These are phyloP conservation scores for Periconia sp. DNA, from an alignment of 2,329 filamentous ascomycete species.

Conservation along the genomic window DNA sequence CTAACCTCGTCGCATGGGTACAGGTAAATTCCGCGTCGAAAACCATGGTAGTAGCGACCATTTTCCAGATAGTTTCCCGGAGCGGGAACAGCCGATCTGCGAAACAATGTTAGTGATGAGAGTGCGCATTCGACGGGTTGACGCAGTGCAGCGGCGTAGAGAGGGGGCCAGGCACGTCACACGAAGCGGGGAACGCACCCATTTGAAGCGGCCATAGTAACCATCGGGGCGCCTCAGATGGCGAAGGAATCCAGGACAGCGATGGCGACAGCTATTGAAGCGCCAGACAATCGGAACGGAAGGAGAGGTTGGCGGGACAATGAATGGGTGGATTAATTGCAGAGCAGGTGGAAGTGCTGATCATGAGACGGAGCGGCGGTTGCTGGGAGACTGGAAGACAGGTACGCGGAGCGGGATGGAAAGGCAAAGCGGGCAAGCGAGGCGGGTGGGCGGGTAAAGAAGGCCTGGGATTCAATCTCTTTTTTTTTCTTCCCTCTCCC, in stretches of 20 bases:
- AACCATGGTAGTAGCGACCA: conserved; percentile 70
- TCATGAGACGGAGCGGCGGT: conserved; percentile 1
- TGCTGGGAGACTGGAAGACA: background rate
- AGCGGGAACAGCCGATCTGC: conserved; percentile 42
- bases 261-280: conserved; percentile 21
- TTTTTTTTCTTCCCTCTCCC: no score
- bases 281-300: background rate
- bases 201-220: conserved; percentile 46
- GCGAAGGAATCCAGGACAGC: conserved; percentile 16
- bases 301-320: background rate
- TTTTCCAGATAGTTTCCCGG: conserved; percentile 61
- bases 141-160: conserved; percentile 2
- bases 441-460: conserved; percentile 4
- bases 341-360: background rate
- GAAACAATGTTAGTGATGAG: background rate
- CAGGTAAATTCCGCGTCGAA: conserved; percentile 69
- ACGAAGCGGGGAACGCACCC: conserved; percentile 45
- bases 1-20: conserved; percentile 76
- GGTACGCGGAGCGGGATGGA: background rate
- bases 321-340: background rate
- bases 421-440: background rate
- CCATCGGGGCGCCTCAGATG: conserved; percentile 39
- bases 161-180: conserved; percentile 22
- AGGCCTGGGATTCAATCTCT: background rate
- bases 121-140: background rate